These are phyloP conservation scores for Podaxis sp. DNA, from an alignment of 768 basidiomycete genomes.

Conservation along the genomic window DNA sequence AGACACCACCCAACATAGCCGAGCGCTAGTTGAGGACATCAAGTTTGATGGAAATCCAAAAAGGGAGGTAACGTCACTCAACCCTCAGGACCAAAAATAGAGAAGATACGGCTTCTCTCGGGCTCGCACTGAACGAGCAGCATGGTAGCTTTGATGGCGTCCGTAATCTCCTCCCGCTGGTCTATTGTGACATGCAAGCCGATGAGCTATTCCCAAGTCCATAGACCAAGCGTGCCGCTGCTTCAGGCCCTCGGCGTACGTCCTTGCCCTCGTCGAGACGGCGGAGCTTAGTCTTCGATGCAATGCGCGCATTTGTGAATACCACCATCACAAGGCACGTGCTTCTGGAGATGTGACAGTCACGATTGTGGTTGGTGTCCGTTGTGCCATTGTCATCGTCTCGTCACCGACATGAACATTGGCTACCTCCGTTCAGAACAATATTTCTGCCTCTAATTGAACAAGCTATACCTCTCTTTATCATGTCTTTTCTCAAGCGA, in stretches of 20 bases:
- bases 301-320: not conserved
- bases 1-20: not conserved
- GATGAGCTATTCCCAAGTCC: not conserved
- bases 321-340: not conserved
- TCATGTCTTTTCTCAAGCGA: conserved; percentile 29
- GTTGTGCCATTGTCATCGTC: not conserved
- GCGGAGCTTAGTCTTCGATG: not conserved
- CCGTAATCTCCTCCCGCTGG: conserved; percentile 3
- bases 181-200: not conserved
- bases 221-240: not conserved
- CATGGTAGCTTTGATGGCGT: conserved; percentile 11
- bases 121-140: not conserved
- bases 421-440: not conserved
- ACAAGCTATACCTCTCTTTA: conserved; percentile 2
- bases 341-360: not conserved
- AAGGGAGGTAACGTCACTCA: not conserved
- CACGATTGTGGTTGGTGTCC: not conserved
- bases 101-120: not conserved
- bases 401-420: conserved; percentile 14
- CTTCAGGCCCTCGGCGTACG: not conserved
- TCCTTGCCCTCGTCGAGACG: no score
- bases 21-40: not conserved
- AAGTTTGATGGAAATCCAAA: not conserved
- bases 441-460: not conserved
- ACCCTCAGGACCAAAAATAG: not conserved